A percentile compares a stretch with the other conserved stretches of the same genome.
Conservation (phyloP, 2,329 filamentous ascomycete genomes). For the Berkeleyomyces rouxiae region DNA sequence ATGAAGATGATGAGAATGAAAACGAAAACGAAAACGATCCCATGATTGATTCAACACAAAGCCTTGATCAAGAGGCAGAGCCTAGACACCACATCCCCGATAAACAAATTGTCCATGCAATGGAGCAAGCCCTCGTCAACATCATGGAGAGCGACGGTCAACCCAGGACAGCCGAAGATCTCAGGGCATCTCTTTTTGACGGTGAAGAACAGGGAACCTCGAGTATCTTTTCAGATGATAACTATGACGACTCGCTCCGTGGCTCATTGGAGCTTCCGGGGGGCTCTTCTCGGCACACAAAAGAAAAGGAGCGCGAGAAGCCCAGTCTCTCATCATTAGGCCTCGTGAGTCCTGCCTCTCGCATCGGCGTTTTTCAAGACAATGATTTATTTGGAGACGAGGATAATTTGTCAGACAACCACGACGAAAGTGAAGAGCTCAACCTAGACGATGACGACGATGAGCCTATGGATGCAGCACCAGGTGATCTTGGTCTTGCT, state of each 20-base stretch:
- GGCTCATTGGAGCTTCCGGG: slow-evolving; percentile 40
- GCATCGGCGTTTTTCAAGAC: slow-evolving; percentile 83
- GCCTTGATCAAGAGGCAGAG: slow-evolving; percentile 52
- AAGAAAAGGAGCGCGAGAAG: slow-evolving; percentile 40
- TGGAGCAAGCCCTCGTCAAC: slow-evolving; percentile 80
- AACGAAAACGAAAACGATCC: slow-evolving; percentile 68
- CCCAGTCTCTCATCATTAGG: slow-evolving; percentile 85
- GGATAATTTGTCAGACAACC: slow-evolving; percentile 69
- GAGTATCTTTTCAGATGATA: slow-evolving; percentile 5
- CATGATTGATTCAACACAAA: slow-evolving; percentile 55
- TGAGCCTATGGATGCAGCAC: slow-evolving; percentile 82
- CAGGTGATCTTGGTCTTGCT: slow-evolving; percentile 79
- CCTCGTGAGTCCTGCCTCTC: slow-evolving; percentile 70
- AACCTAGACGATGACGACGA: slow-evolving; percentile 48
- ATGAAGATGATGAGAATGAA: slow-evolving; percentile 64
- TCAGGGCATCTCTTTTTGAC: slow-evolving; percentile 51
- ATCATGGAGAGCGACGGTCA: slow-evolving; percentile 66
- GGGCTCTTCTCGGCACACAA: slow-evolving; percentile 12
- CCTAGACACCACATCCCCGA: slow-evolving; percentile 40
- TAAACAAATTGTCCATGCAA: slow-evolving; percentile 70
- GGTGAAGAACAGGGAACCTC: slow-evolving; percentile 25
- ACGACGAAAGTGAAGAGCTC: slow-evolving; percentile 50
- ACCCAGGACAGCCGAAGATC: slow-evolving; percentile 44
- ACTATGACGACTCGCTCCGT: slow-evolving; percentile 33
- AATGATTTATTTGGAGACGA: slow-evolving; percentile 89